A percentile compares a stretch with the other conserved stretches of the same genome.
phyloP scores from a whole-genome alignment of 768 basidiomycete species.

The Flagelloscypha sp. region DNA sequence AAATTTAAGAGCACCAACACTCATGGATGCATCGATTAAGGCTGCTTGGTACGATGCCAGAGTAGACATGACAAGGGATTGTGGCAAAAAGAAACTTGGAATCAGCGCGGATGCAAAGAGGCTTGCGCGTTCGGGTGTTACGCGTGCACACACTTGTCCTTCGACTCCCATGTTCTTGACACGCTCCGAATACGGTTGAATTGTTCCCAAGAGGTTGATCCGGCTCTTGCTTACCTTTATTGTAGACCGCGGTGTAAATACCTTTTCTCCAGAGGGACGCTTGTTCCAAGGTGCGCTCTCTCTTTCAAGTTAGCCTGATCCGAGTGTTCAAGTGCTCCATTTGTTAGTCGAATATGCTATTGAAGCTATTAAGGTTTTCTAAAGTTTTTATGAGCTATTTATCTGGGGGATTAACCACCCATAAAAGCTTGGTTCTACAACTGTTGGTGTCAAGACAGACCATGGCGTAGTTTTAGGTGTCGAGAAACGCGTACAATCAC shows the following conservation, averaged over 20 bases:
- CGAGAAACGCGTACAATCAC: slow-evolving; percentile 97
- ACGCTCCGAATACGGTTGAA: slow-evolving; percentile 86
- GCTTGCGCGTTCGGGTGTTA: slow-evolving; percentile 23
- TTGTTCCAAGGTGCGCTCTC: slow-evolving; percentile 81
- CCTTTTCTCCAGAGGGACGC: slow-evolving; percentile 97
- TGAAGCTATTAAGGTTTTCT: slow-evolving; percentile 91
- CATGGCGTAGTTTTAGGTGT: slow-evolving; percentile 90
- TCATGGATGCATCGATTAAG: slow-evolving; percentile 62
- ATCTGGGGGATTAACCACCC: neutral
- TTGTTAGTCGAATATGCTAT: slow-evolving; percentile 94
- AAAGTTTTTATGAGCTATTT: slow-evolving; percentile 1
- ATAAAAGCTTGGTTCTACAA: slow-evolving; percentile 88
- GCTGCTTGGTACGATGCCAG: slow-evolving; percentile 49
- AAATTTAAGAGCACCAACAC: slow-evolving; percentile 74
- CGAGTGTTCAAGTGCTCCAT: slow-evolving; percentile 11
- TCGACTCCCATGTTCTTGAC: slow-evolving; percentile 72
- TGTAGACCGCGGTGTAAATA: slow-evolving; percentile 95
- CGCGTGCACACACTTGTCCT: slow-evolving; percentile 22
- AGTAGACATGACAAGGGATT: no score
- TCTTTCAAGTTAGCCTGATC: slow-evolving; percentile 2
- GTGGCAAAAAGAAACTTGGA: neutral
- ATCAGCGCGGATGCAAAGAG: no score
- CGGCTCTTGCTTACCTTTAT: slow-evolving; percentile 3
- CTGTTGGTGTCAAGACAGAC: slow-evolving; percentile 87
- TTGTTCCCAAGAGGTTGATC: neutral